These are phyloP conservation scores for Monosporascus sp. DNA, from an alignment of 2,329 filamentous ascomycete genomes.

Conservation along the genomic window DNA sequence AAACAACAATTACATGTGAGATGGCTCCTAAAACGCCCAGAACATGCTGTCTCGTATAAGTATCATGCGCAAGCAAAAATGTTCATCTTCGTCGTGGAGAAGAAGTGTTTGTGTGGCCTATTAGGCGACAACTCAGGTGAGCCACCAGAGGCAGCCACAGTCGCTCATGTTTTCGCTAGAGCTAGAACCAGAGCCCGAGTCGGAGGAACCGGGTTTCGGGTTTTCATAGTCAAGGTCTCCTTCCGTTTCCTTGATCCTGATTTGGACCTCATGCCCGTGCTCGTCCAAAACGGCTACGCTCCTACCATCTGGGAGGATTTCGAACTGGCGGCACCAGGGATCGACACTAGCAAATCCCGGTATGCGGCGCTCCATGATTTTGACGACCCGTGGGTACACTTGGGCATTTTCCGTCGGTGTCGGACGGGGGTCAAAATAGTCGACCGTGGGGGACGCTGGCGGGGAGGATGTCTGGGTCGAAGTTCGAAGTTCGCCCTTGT, in stretches of 20 bases:
- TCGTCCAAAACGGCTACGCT: slow-evolving; percentile 30
- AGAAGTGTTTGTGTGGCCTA: neutral
- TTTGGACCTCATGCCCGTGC: slow-evolving; percentile 33
- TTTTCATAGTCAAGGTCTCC: slow-evolving; percentile 5
- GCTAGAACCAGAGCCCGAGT: slow-evolving; percentile 11
- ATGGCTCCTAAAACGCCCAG: neutral
- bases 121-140: slow-evolving; percentile 28
- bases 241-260: slow-evolving; percentile 39
- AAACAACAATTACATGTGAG: neutral
- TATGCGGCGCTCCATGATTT: slow-evolving; percentile 49
- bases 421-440: slow-evolving; percentile 7
- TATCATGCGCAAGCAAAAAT: slow-evolving; percentile 1
- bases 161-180: slow-evolving; percentile 36
- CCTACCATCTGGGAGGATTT: slow-evolving; percentile 35
- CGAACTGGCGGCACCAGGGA: slow-evolving; percentile 44
- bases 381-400: slow-evolving; percentile 47
- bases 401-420: slow-evolving; percentile 17
- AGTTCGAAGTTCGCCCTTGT: slow-evolving; percentile 1
- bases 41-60: neutral
- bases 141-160: slow-evolving; percentile 51
- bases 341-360: slow-evolving; percentile 22
- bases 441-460: slow-evolving; percentile 4
- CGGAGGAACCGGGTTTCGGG: slow-evolving; percentile 4
- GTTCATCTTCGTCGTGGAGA: neutral
- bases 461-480: slow-evolving; percentile 6